Base-by-base conservation (phyloP, 2,329 filamentous ascomycete species). In the Massarina eburnea region DNA sequence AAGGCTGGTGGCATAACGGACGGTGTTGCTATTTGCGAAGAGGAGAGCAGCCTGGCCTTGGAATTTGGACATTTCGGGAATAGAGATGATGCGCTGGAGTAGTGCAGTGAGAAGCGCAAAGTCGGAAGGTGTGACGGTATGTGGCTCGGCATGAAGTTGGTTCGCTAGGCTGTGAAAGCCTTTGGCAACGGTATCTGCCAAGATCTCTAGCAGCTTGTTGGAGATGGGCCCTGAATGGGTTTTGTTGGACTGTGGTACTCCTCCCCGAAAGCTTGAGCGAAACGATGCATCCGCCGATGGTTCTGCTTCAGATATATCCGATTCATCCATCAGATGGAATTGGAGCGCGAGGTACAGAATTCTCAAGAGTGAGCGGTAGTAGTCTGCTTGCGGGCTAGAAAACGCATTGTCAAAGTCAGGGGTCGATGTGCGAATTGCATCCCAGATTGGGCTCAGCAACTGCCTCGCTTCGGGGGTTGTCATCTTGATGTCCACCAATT, bases 31-130 rank as follows among this genome's bases (percentile, higher is more conserved):
- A 49, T 80, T 77, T n/a, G 78, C 72, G 43, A 86, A 70, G n/a
- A 70, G 61, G 24, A 76, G 61, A 2, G 74, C 67, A 24, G 76
- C 68, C 51, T 75, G 70, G 1, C 67, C 55, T 37, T 75, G 75
- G 64, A 91, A 84, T 37, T 82, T 81, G 1, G 81, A 76, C 76
- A 90, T 85, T 38, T 86, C 85, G 0, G 90, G 89, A 22, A 96
- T 80, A 51, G 84, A 83, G 14, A 97, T 77, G 56, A 89, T 87
- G 24, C 87, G 88, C 70, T 96, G 91, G 29, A 97, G 74, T 35
- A 97, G 86, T 3, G 89, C 91, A 9, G 90, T 96, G 35, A 99
- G 73, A 33, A 97, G 83, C 3, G 86, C 86, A 54, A 99, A 83
- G 64, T 99, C 94, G 45, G 88, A 86, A 0, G 91, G 88, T 1